Evolutionary conservation across 495 filamentous ascomycete species (phyloP), one percentile per base, ranked within the genome.

Genomic region (Talaromyces nanjingensis): DNA sequence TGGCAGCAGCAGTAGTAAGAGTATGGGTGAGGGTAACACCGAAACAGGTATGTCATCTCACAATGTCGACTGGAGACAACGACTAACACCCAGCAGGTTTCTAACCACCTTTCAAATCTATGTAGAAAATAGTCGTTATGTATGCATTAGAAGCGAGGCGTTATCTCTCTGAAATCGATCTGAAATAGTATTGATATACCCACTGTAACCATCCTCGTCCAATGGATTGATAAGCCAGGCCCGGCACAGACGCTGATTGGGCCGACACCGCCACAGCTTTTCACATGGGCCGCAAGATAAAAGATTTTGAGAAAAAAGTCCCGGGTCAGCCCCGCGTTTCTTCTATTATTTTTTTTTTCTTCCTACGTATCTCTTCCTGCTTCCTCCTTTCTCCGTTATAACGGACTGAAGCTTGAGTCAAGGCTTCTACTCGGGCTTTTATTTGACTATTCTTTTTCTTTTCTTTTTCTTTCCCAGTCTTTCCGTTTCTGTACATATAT

Each of bases 1-100:
- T 69, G 93, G 94, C 12, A 96, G 90, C 73, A 90, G 86, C 66
- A 82, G 84, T 57, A 91, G 83, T 71, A 91, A 85, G 81, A 89
- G 89, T 71, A 91, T 93, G 90, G 90, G 90, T 0, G 88, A 90
- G 61, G 90, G 90, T 1, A 91, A 91, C 68, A 93, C 90, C 0
- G 90, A 93, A 71, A 77, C 77, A 59, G 80, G 80, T 77, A 60
- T 70, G 77, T 70, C 63, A 9, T 11, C 24, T 6, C 16, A 22
- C 6, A 1, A 18, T 22, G 45, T n/a, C 27, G 8, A 18, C 18
- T 45, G 1, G 8, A 45, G 0, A 0, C 29, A 7, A 7, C 8
- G 14, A 1, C 42, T 31, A 18, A 20, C 20, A 45, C 27, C 20
- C 16, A 6, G 3, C 24, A 42, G 39, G 20, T 14, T 60, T 60